Conservation (phyloP, 2,329 filamentous ascomycete species). For the Didymella pinodella region DNA sequence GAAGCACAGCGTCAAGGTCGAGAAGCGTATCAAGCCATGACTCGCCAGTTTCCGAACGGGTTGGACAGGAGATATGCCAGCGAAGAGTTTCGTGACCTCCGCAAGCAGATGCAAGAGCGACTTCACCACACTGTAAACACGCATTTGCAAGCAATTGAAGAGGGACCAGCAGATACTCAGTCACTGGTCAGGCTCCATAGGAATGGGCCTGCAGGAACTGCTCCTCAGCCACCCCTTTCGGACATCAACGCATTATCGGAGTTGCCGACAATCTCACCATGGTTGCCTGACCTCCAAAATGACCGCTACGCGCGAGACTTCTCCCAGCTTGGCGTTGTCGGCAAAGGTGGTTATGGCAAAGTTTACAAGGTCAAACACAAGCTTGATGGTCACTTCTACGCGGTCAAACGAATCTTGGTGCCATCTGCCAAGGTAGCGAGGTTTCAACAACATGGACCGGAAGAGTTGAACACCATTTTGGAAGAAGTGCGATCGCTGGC, state of each 20-base stretch:
- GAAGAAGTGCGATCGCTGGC: constrained; percentile 70
- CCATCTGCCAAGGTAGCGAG: constrained; percentile 60
- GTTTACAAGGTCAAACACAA: constrained; percentile 69
- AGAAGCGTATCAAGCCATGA: constrained; percentile 51
- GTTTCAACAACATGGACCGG: constrained; percentile 60
- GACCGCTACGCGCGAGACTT: constrained; percentile 48
- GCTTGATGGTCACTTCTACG: constrained; percentile 69
- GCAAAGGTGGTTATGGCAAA: constrained; percentile 70
- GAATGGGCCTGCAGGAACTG: constrained; percentile 12
- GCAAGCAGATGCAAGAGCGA: constrained; percentile 49
- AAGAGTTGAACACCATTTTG: constrained; percentile 65
- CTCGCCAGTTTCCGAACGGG: constrained; percentile 49
- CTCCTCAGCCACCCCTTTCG: constrained; percentile 24
- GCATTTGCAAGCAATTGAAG: constrained; percentile 36
- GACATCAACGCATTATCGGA: constrained; percentile 27
- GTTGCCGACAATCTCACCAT: constrained; percentile 26
- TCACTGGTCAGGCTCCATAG: constrained; percentile 33
- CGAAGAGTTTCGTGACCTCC: constrained; percentile 48
- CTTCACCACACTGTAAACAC: constrained; percentile 43
- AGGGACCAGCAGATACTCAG: constrained; percentile 35
- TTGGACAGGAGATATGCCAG: constrained; percentile 50
- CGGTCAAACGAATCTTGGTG: constrained; percentile 71
- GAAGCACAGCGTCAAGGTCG: constrained; percentile 49
- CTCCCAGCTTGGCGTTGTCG: constrained; percentile 60
- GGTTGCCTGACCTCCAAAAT: constrained; percentile 42